Evolutionary conservation across 2,329 filamentous ascomycete species (phyloP), one percentile per base, ranked within the genome.

Genomic region (Arthroderma sp.): DNA sequence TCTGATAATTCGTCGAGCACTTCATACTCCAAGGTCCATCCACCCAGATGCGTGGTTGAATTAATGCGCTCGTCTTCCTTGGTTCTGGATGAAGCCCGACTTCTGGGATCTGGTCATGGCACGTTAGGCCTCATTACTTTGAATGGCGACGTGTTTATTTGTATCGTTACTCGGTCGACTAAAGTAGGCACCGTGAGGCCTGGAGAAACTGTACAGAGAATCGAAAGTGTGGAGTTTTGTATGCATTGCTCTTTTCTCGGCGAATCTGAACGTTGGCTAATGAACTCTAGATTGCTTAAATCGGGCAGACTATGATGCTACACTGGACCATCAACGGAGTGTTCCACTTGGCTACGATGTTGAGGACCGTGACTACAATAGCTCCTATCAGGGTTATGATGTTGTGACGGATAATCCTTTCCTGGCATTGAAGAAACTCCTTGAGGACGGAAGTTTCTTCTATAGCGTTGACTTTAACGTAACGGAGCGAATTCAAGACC

Each of bases 401-500:
- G 69, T 77, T 36, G 66, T 80, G 28, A 64, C 85, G 29, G 87
- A 95, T 57, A 87, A 95, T 63, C 91, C 91, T 5, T 96, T 89
- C 63, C 70, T 86, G 55, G 85, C 91, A 38, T 65, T 98, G 48
- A 88, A 89, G 64, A 96, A 94, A 70, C 75, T 98, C 33, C 70
- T 98, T 45, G 83, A 86, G 58, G 88, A 93, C 61, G 88, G 89
- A 28, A 94, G 83, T 29, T 98, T 98, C 61, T 98, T 96, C 63
- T 98, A 95, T 68, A 95, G 87, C 60, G 86, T 86, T n/a, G 87
- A 96, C 63, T 98, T 98, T 62, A 89, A 98, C 60, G 71, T 98
- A 40, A 98, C 91, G 3, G 88, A 94, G 63, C 77, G 91, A 53
- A 68, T 96, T 50, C 91, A 98, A 64, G 83, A 95, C 58, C 80